Evolutionary conservation across 2,329 filamentous ascomycete species (phyloP).

Genomic region (Hymenoscyphus fructigenus): DNA sequence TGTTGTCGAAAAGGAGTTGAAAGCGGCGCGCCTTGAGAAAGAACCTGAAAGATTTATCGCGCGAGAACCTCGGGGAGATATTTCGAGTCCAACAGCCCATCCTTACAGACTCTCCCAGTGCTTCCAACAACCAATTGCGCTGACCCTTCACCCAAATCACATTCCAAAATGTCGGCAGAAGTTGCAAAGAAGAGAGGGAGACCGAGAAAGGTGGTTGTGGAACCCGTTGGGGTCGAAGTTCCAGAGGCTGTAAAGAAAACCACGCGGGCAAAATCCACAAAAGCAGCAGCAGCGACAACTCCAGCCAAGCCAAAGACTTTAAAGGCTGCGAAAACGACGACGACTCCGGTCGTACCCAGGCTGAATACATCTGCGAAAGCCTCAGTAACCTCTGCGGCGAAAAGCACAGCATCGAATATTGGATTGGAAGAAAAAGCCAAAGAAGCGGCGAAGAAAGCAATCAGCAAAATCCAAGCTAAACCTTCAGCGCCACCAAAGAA

Average conservation of each 20-base stretch:
- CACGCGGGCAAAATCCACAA: conserved; percentile 29
- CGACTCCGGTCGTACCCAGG: background rate
- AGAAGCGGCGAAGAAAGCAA: background rate
- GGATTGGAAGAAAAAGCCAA: background rate
- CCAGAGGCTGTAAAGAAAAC: conserved; percentile 21
- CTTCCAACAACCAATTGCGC: background rate
- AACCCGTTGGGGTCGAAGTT: conserved; percentile 25
- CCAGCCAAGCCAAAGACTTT: conserved; percentile 16
- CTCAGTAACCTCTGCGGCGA: background rate
- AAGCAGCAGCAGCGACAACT: conserved; percentile 19
- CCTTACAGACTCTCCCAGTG: background rate
- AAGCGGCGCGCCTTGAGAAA: conserved; percentile 6
- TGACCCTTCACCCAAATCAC: conserved; percentile 1
- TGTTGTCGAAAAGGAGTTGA: background rate
- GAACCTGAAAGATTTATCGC: too few species aligned
- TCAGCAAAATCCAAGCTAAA: background rate
- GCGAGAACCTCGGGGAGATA: conserved; percentile 6
- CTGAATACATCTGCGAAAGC: background rate
- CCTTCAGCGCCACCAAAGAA: background rate
- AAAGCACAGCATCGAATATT: background rate
- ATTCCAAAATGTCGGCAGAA: conserved; percentile 27
- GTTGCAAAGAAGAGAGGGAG: conserved; percentile 34
- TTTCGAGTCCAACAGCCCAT: background rate
- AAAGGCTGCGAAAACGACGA: conserved; percentile 14
- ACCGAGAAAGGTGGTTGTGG: conserved; percentile 33